These are phyloP conservation scores for Annulohypoxylon moriforme DNA, from an alignment of 495 filamentous ascomycete species.

Conservation along the genomic window DNA sequence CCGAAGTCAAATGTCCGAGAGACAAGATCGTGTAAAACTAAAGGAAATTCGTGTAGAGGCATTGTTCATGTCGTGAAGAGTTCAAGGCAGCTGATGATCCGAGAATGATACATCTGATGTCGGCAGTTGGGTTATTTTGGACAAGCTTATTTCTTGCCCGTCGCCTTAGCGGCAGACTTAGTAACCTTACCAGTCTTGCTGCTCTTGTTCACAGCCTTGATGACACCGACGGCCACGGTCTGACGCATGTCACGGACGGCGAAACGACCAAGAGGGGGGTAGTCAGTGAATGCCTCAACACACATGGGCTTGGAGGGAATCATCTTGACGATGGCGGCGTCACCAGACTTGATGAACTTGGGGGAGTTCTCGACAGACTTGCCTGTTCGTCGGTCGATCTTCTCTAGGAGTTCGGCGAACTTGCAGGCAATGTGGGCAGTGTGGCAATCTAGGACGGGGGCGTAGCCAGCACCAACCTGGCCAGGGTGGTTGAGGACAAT, in stretches of 20 bases:
- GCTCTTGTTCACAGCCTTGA: slow-evolving; percentile 71
- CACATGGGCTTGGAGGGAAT: slow-evolving; percentile 99
- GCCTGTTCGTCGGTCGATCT: slow-evolving; percentile 99
- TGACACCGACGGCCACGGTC: slow-evolving; percentile 97
- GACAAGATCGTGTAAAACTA: slow-evolving; percentile 56
- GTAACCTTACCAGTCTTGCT: slow-evolving; percentile 61
- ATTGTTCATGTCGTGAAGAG: slow-evolving; percentile 36
- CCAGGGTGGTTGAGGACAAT: slow-evolving; percentile 99
- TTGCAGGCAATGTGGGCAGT: slow-evolving; percentile 99
- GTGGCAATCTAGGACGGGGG: slow-evolving; percentile 98
- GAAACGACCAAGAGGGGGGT: slow-evolving; percentile 98
- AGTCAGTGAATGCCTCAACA: slow-evolving; percentile 99
- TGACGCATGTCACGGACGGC: slow-evolving; percentile 94
- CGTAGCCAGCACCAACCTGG: slow-evolving; percentile 98
- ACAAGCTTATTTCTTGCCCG: slow-evolving; percentile 64
- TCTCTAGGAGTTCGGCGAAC: slow-evolving; percentile 97
- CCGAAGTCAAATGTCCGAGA: slow-evolving; percentile 58
- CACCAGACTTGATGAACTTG: slow-evolving; percentile 99
- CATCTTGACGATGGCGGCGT: slow-evolving; percentile 99
- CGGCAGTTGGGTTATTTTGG: slow-evolving; percentile 5
- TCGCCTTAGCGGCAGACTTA: slow-evolving; percentile 82
- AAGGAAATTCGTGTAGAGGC: slow-evolving; percentile 50
- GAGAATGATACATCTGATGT: slow-evolving; percentile 6
- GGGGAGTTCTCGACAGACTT: slow-evolving; percentile 91
- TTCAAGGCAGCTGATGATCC: slow-evolving; percentile 22